Percentiles rank a stretch among this genome's conserved stretches.
These are phyloP conservation scores for Nicotiana otophora DNA, from an alignment of 257 asterid species.

Conservation along the genomic window DNA sequence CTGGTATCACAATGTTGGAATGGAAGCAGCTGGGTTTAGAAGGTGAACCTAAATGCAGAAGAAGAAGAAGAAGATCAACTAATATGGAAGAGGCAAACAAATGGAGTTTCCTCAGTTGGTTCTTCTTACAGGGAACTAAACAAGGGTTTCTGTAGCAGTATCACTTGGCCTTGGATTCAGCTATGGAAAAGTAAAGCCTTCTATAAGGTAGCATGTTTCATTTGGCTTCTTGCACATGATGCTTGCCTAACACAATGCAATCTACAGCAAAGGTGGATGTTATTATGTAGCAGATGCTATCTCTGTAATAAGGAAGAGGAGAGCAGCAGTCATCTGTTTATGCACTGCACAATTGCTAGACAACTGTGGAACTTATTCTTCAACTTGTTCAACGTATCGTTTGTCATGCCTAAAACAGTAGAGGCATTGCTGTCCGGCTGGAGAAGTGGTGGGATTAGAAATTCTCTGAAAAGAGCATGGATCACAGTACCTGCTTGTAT, in stretches of 20 bases:
- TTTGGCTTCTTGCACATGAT: too few relatives aligned
- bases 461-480: not conserved
- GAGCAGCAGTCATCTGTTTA: too few relatives aligned
- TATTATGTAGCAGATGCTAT: too few relatives aligned
- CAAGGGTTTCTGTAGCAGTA: too few relatives aligned
- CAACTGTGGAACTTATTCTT: not conserved
- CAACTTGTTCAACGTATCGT: not conserved
- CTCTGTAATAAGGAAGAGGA: too few relatives aligned
- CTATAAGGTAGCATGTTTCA: too few relatives aligned
- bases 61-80: not conserved
- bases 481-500: not conserved
- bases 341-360: not conserved
- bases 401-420: not conserved
- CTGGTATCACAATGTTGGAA: too few relatives aligned
- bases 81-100: not conserved
- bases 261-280: not conserved
- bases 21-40: not conserved
- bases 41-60: not conserved
- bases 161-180: too few relatives aligned
- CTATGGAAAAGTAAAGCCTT: too few relatives aligned
- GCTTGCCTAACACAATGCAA: not conserved
- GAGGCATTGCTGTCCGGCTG: not conserved
- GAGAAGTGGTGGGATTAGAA: not conserved
- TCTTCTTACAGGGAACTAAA: too few relatives aligned
- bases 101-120: too few relatives aligned